Conservation (phyloP, 495 filamentous ascomycete genomes). For the Neurospora discreta region DNA sequence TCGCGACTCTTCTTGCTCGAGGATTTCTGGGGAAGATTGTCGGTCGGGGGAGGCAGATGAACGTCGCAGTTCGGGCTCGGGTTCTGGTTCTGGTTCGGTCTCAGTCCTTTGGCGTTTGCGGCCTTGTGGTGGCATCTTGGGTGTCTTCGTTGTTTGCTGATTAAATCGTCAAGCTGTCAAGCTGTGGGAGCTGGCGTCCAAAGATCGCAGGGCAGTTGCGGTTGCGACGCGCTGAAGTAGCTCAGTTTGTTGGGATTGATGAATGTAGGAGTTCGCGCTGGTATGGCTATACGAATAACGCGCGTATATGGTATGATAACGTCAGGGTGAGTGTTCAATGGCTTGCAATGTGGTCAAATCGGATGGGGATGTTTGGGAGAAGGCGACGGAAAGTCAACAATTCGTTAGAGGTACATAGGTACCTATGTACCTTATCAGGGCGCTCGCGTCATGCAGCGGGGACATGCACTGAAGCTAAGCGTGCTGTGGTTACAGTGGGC, state of each 20-base stretch:
- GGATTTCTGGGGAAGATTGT: background rate
- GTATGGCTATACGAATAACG: background rate
- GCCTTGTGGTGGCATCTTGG: background rate
- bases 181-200: background rate
- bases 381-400: background rate
- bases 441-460: background rate
- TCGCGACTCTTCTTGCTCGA: background rate
- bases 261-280: background rate
- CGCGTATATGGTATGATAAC: background rate
- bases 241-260: background rate
- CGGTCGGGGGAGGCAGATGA: background rate
- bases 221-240: background rate
- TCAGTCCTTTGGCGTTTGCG: background rate
- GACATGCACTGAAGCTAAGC: background rate
- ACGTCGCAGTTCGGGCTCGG: background rate
- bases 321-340: background rate
- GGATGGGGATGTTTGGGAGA: too few relatives aligned
- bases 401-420: too few relatives aligned
- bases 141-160: background rate
- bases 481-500: background rate
- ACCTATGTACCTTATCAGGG: too few relatives aligned
- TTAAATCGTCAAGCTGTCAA: background rate
- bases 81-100: background rate
- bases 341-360: background rate
- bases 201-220: background rate